Base-by-base conservation (phyloP, 257 asterid species). In the Dorcoceras hygrometricum region DNA sequence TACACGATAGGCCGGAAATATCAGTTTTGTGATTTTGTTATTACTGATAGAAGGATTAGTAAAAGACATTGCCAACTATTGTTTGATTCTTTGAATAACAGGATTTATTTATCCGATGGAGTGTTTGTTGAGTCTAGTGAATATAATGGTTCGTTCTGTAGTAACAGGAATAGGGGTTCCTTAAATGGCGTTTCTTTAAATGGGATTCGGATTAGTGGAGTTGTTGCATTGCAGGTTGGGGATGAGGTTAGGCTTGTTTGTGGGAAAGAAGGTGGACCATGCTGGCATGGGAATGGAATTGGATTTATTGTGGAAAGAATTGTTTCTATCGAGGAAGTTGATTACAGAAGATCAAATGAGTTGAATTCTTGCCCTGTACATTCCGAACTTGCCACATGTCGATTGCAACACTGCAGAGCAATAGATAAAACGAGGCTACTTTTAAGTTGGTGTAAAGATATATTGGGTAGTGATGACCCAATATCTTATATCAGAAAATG, bases 181-280 rank as follows among this genome's bases (percentile, higher is more conserved):
- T 69, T 81, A 25, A 91, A 91, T 69, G 97, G 96, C 77, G 87
- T 80, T 66, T 91, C 72, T 67, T 80, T 85, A 27, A 86, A 91
- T 74, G 91, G 88, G 71, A 68, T 71, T 67, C 83, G 81, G 75
- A 63, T 82, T 64, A 63, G 82, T 16, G 85, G 82, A 59, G 76
- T 81, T 32, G 82, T 83, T 59, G 94, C 77, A 48, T 72, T 88
- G 77, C 34, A 54, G 27, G 91, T 76, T 6, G 95, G 97, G 16
- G 97, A 91, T 74, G 83, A 80, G 70, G 88, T 91, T 76, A 60
- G 78, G 51, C 81, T 91, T 26, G 81, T 71, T 34, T 82, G 89
- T 65, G 77, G 83, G 68, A 63, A 74, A 55, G 84, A 53, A 59
- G 79, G 67, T 43, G 76, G 43, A 8, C 8, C 23, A 64, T 79